Base-by-base conservation (phyloP, 352 stramenopile genomes). In the Phytophthora syringae region DNA sequence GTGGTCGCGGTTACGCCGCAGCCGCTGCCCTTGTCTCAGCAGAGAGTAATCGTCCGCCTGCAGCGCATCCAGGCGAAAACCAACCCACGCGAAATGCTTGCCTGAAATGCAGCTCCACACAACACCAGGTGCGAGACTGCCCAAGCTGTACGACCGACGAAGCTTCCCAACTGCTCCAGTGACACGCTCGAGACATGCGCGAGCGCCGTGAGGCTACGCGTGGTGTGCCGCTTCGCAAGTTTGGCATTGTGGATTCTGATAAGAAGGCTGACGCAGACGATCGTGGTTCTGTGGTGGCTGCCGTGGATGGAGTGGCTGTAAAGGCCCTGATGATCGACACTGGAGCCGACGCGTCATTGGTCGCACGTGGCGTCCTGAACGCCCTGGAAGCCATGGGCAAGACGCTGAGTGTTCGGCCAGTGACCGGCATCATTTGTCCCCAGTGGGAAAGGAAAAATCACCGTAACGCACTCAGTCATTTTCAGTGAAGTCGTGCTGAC, bases 401-500 rank as follows among this genome's bases (percentile, higher is more conserved):
- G n/a, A n/a, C n/a, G n/a, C n/a, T n/a, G n/a, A n/a, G n/a, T n/a
- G n/a, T n/a, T 60, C 24, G 20, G 34, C 16, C 10, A 40, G 28
- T 25, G 52, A 27, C 15, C 25, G 40, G 3, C 22, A n/a, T n/a
- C n/a, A n/a, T n/a, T n/a, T n/a, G n/a, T n/a, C n/a, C n/a, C n/a
- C n/a, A n/a, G n/a, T n/a, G n/a, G n/a, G n/a, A n/a, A n/a, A n/a
- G n/a, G 15, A 5, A 25, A 13, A 11, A 13, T 60, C n/a, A 2
- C 18, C 1, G 52, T 60, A 12, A 3, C 21, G 4, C 52, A 27
- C 42, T 16, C 16, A 7, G 52, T 18, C 0, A 60, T 27, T 3
- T 52, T 52, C 25, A 21, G 21, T 13, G 52, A 52, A 24, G 52
- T 60, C 2, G 37, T 42, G 4, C 39, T 60, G 4, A 34, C 52